phyloP scores from a whole-genome alignment of 257 asterid genomes.

The Ehretia macrophylla region DNA sequence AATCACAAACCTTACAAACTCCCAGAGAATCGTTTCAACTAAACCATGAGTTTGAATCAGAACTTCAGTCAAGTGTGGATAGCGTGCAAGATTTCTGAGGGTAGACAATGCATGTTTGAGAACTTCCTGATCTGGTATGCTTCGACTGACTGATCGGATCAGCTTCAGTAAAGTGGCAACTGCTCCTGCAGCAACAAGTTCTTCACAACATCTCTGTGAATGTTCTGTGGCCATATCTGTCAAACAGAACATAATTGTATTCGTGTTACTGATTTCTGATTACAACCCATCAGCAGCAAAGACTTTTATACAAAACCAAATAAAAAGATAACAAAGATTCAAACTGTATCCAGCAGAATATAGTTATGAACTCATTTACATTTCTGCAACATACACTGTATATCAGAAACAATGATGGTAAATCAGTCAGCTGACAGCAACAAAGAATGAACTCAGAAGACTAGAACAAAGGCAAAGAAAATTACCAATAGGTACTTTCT shows the following conservation, averaged over 20 bases:
- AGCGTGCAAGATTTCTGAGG: conserved; percentile 79
- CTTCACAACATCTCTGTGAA: conserved; percentile 87
- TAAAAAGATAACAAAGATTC: too few species aligned
- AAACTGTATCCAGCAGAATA: background rate
- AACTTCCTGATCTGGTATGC: conserved; percentile 93
- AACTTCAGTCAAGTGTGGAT: conserved; percentile 50
- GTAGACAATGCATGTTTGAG: conserved; percentile 84
- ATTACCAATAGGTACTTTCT: too few species aligned
- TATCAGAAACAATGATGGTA: too few species aligned
- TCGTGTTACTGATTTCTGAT: too few species aligned
- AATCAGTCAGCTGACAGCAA: too few species aligned
- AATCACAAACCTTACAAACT: conserved; percentile 50
- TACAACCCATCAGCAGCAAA: too few species aligned
- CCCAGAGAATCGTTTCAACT: conserved; percentile 56
- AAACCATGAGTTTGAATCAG: conserved; percentile 50
- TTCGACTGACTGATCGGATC: conserved; percentile 79
- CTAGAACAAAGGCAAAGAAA: background rate
- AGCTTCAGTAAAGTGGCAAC: conserved; percentile 57
- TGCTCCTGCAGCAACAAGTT: conserved; percentile 90
- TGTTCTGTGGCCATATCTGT: conserved; percentile 88
- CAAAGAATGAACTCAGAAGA: background rate
- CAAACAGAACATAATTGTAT: background rate
- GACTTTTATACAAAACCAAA: background rate
- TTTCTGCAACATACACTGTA: too few species aligned
- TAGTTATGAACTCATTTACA: background rate